A percentile compares a stretch with the other conserved stretches of the same genome.
phyloP scores from a whole-genome alignment of 345 rosid genomes.

The Excoecaria agallocha region DNA sequence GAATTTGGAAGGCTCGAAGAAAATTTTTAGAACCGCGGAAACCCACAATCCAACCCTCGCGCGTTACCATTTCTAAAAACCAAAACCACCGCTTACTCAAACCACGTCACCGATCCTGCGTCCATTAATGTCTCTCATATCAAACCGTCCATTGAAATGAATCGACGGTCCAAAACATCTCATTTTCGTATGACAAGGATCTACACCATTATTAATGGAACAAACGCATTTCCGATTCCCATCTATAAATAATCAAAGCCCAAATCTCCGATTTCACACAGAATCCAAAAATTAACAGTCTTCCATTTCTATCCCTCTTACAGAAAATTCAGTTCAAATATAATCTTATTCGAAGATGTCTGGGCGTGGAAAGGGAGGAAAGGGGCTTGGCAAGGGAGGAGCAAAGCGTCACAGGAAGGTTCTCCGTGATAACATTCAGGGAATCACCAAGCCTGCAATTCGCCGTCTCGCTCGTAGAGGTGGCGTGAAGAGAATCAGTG shows the following conservation, averaged over 20 bases:
- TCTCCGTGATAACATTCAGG: conserved; percentile 40
- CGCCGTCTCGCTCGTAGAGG: conserved; percentile 40
- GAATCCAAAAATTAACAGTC: no score
- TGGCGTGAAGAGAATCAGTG: conserved; percentile 42
- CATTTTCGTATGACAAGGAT: conserved; percentile 16
- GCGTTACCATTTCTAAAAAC: not conserved
- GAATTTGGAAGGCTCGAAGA: not conserved
- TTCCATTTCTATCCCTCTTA: not conserved
- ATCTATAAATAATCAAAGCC: no score
- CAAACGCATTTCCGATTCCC: no score
- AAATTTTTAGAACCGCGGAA: not conserved
- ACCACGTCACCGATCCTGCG: conserved; percentile 37
- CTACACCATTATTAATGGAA: not conserved
- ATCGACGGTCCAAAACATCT: conserved; percentile 13
- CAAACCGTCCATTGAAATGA: conserved; percentile 9
- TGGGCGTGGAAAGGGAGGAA: conserved; percentile 45
- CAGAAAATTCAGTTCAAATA: not conserved
- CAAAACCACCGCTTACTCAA: not conserved
- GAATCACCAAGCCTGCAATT: conserved; percentile 43
- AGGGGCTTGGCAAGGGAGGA: conserved; percentile 45
- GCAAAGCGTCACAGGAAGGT: conserved; percentile 47
- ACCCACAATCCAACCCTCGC: not conserved
- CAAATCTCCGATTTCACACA: not conserved
- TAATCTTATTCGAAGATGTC: conserved; percentile 19
- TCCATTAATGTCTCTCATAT: not conserved